These are phyloP conservation scores for Cercis canadensis DNA, from an alignment of 306 rosid genomes.

Conservation along the genomic window DNA sequence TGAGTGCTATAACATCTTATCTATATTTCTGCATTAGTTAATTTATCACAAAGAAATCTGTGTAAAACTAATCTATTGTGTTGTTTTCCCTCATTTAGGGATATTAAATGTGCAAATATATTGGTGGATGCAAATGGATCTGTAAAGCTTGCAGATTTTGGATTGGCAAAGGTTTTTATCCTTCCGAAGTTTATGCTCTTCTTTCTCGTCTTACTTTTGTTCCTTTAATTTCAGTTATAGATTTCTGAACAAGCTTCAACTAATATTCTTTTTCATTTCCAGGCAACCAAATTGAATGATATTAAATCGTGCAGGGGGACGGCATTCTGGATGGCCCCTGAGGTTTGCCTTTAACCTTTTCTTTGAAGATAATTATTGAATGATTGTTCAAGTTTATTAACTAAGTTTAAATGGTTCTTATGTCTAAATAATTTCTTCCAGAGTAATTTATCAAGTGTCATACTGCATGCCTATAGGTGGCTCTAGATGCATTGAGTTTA, in stretches of 20 bases:
- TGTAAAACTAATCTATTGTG: conserved; percentile 32
- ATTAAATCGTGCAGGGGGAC: conserved; percentile 85
- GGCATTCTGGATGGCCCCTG: conserved; percentile 99
- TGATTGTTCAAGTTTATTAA: conserved; percentile 19
- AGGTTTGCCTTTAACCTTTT: conserved; percentile 67
- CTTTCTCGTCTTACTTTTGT: conserved; percentile 11
- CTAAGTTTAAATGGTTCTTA: conserved; percentile 17
- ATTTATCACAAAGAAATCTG: conserved; percentile 26
- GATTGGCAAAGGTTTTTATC: conserved; percentile 86
- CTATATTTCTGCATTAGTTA: conserved; percentile 18
- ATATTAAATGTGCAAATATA: conserved; percentile 93
- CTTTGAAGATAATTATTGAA: conserved; percentile 18
- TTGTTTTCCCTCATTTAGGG: conserved; percentile 60
- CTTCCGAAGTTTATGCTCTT: conserved; percentile 25
- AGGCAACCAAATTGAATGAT: conserved; percentile 85
- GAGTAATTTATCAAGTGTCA: not conserved
- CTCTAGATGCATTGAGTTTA: conserved; percentile 10
- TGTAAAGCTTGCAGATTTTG: conserved; percentile 98
- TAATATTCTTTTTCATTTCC: conserved; percentile 38
- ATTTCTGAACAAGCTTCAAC: conserved; percentile 22
- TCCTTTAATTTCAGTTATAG: conserved; percentile 27
- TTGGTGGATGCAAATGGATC: conserved; percentile 92
- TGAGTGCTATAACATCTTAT: conserved; percentile 22
- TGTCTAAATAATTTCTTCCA: conserved; percentile 26
- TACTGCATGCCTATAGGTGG: conserved; percentile 1